These are phyloP conservation scores for Begonia fuchsioides DNA, from an alignment of 306 rosid genomes.

Conservation along the genomic window DNA sequence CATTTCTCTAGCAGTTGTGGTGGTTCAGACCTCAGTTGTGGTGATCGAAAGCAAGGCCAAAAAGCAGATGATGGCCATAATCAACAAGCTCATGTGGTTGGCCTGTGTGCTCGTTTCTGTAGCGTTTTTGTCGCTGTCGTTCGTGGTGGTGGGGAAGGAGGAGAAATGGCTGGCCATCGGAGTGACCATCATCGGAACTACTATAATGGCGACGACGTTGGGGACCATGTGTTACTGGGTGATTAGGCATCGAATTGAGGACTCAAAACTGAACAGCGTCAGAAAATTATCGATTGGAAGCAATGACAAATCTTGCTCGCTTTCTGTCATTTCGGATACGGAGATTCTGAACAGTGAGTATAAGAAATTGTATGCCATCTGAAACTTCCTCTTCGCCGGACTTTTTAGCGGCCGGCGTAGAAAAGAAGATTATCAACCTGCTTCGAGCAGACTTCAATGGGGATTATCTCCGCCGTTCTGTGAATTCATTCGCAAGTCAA, in stretches of 20 bases:
- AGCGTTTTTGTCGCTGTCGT: slow-evolving; percentile 77
- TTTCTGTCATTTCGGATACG: slow-evolving; percentile 57
- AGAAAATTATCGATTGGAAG: slow-evolving; percentile 57
- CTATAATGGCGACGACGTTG: slow-evolving; percentile 79
- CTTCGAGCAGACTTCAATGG: too few species aligned
- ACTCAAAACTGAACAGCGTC: slow-evolving; percentile 47
- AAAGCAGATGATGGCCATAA: slow-evolving; percentile 96
- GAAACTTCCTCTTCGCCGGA: slow-evolving; percentile 7
- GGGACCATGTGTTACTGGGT: slow-evolving; percentile 94
- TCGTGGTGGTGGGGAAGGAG: slow-evolving; percentile 67
- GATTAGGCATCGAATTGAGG: slow-evolving; percentile 68
- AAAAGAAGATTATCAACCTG: too few species aligned
- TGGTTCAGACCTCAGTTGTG: slow-evolving; percentile 91
- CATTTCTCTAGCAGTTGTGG: slow-evolving; percentile 88
- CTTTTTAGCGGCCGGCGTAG: neutral
- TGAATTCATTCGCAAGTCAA: too few species aligned
- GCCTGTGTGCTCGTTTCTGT: slow-evolving; percentile 78
- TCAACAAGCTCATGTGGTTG: slow-evolving; percentile 96
- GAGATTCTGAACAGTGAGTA: slow-evolving; percentile 66
- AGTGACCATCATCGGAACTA: slow-evolving; percentile 71
- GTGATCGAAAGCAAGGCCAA: slow-evolving; percentile 93
- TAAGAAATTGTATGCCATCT: slow-evolving; percentile 90
- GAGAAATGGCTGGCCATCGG: slow-evolving; percentile 75
- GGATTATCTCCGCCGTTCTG: too few species aligned
- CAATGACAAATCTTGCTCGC: slow-evolving; percentile 46